Evolutionary conservation across 1,284 basidiomycete genomes (phyloP).

Genomic region (Pseudomicrostroma phylloplanum): DNA sequence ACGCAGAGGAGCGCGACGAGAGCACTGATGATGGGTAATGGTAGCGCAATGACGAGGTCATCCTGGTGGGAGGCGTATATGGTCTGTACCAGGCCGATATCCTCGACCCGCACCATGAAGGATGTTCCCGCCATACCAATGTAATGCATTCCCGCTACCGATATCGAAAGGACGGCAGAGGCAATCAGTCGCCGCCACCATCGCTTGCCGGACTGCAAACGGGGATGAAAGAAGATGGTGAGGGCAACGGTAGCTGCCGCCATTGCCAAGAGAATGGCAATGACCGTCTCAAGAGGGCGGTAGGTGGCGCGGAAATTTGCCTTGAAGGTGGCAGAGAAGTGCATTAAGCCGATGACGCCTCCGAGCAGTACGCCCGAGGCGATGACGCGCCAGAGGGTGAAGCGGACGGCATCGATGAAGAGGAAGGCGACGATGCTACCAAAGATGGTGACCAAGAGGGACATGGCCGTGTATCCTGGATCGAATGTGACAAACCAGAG

Average conservation of each 20-base stretch:
- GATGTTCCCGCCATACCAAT: conserved; percentile 54
- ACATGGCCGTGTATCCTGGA: conserved; percentile 55
- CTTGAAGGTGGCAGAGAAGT: conserved; percentile 55
- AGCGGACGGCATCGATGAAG: conserved; percentile 53
- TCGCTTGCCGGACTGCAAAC: conserved; percentile 55
- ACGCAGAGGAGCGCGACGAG: conserved; percentile 53
- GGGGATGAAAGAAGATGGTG: conserved; percentile 55
- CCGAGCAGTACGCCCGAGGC: conserved; percentile 67
- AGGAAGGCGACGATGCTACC: conserved; percentile 54
- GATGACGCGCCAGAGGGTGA: conserved; percentile 44
- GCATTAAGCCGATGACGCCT: conserved; percentile 63
- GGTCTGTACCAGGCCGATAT: conserved; percentile 14
- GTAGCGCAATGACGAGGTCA: conserved; percentile 18
- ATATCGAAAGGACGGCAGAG: conserved; percentile 52
- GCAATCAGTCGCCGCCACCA: conserved; percentile 55
- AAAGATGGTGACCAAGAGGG: conserved; percentile 54
- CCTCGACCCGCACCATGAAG: conserved; percentile 49
- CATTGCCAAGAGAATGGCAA: conserved; percentile 54
- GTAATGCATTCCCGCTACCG: conserved; percentile 57
- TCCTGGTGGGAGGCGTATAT: not conserved
- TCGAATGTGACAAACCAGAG: conserved; percentile 53
- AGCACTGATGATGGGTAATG: conserved; percentile 54
- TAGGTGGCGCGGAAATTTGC: conserved; percentile 46
- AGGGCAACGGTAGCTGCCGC: conserved; percentile 54
- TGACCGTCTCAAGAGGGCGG: conserved; percentile 52